Conservation (phyloP, 1,139 yeast genomes). For the Candida gigantensis region DNA sequence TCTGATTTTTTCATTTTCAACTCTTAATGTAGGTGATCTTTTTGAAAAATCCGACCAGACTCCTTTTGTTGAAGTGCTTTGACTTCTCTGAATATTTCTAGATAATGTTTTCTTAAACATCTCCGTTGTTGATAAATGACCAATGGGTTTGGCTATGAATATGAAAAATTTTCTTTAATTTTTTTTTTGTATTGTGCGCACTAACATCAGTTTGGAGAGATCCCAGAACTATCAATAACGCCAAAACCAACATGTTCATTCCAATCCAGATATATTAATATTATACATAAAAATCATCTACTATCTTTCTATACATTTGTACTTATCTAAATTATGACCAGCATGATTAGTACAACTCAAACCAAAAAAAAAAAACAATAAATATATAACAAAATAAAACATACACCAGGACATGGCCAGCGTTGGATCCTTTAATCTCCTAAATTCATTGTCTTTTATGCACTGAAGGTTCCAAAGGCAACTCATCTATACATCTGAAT, state of each 20-base stretch:
- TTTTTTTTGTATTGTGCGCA: not conserved
- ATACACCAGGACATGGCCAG: too few relatives aligned
- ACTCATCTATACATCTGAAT: conserved; percentile 27
- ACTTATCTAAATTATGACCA: conserved; percentile 3
- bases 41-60: conserved; percentile 50
- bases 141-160: too few relatives aligned
- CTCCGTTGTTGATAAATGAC: not conserved
- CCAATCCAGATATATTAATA: not conserved
- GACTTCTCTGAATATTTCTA: conserved; percentile 9
- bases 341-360: conserved; percentile 2
- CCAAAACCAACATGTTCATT: too few relatives aligned
- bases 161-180: conserved; percentile 1
- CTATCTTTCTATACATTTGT: not conserved
- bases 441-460: conserved; percentile 13
- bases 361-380: not conserved
- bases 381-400: not conserved
- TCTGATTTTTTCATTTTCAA: conserved; percentile 31
- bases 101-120: conserved; percentile 11
- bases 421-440: too few relatives aligned
- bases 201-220: not conserved
- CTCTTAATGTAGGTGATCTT: conserved; percentile 41
- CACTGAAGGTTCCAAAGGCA: conserved; percentile 35
- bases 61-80: conserved; percentile 24
- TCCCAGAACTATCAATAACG: too few relatives aligned
- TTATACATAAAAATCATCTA: not conserved